Percentiles rank a stretch among this genome's conserved stretches.
phyloP scores from a whole-genome alignment of 2,329 filamentous ascomycete species.

The Curvularia lunata region DNA sequence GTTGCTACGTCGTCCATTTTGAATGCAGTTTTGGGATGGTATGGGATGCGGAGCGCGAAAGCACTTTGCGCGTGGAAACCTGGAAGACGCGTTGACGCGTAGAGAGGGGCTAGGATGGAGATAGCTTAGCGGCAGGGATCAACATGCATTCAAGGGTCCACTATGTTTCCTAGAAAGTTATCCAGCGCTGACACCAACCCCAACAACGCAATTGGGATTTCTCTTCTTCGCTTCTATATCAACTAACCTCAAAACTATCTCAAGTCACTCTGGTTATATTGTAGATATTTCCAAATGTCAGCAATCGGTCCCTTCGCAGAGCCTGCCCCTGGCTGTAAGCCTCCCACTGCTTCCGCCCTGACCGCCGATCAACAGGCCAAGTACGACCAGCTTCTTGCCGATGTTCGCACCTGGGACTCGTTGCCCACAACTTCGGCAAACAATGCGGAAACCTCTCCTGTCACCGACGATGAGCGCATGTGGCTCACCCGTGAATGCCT shows the following conservation, averaged over 20 bases:
- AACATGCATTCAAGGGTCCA: constrained; percentile 24
- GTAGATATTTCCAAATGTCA: constrained; percentile 25
- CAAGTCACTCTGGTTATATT: background rate
- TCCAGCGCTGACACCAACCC: constrained; percentile 3
- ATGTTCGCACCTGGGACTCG: constrained; percentile 73
- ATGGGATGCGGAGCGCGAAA: constrained; percentile 8
- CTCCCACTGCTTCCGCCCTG: constrained; percentile 64
- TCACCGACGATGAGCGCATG: constrained; percentile 81
- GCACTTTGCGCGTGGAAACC: constrained; percentile 20
- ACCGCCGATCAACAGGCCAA: constrained; percentile 80
- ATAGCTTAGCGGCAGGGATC: constrained; percentile 25
- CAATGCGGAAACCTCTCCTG: constrained; percentile 62
- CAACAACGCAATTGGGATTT: constrained; percentile 4
- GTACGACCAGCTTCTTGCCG: constrained; percentile 76
- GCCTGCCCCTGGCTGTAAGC: constrained; percentile 60
- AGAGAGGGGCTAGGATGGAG: constrained; percentile 22
- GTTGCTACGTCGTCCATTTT: constrained; percentile 58
- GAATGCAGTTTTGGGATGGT: constrained; percentile 11
- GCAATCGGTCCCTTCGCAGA: constrained; percentile 43
- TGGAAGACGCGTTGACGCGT: constrained; percentile 41
- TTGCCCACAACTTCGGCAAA: constrained; percentile 69
- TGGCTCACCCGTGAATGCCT: constrained; percentile 94
- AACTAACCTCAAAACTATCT: background rate
- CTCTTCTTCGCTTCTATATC: background rate
- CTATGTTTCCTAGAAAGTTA: constrained; percentile 23